phyloP scores from a whole-genome alignment of 495 filamentous ascomycete species.

The Neurospora sp. region DNA sequence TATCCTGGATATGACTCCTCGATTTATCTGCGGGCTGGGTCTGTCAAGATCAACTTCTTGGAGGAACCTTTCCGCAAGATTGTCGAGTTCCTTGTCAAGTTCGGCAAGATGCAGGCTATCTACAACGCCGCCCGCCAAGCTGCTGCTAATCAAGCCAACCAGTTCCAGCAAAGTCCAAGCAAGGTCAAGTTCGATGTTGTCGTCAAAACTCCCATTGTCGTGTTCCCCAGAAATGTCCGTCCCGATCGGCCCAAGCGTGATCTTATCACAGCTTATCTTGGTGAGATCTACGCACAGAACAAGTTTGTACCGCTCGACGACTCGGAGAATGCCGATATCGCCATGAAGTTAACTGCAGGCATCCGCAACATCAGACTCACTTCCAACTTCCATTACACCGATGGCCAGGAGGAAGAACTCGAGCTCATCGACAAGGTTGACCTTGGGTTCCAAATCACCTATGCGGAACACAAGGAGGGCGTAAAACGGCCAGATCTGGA shows the following conservation, averaged over 20 bases:
- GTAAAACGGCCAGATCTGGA: conserved; percentile 82
- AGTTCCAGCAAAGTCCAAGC: conserved; percentile 79
- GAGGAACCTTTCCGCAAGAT: conserved; percentile 98
- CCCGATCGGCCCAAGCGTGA: conserved; percentile 53
- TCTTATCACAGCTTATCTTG: conserved; percentile 81
- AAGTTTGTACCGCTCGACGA: conserved; percentile 76
- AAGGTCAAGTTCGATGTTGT: conserved; percentile 90
- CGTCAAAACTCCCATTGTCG: conserved; percentile 87
- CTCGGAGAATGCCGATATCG: conserved; percentile 54
- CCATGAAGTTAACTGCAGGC: conserved; percentile 83
- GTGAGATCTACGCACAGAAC: conserved; percentile 95
- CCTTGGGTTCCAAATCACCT: conserved; percentile 80
- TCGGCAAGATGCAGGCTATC: conserved; percentile 98
- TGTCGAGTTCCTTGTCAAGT: conserved; percentile 93
- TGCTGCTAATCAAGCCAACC: conserved; percentile 86
- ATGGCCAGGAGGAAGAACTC: conserved; percentile 66
- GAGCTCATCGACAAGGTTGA: conserved; percentile 97
- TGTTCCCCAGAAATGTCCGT: conserved; percentile 71
- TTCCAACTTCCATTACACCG: conserved; percentile 75
- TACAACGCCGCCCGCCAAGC: conserved; percentile 95
- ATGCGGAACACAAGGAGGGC: conserved; percentile 72
- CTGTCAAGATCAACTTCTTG: conserved; percentile 90
- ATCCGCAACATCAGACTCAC: conserved; percentile 87
- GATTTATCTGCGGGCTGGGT: conserved; percentile 79
- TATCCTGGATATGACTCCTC: conserved; percentile 96